Percentiles rank a stretch among this genome's conserved stretches.
phyloP scores from a whole-genome alignment of 805 yeast genomes.

The Wickerhamiella vanderwaltii region DNA sequence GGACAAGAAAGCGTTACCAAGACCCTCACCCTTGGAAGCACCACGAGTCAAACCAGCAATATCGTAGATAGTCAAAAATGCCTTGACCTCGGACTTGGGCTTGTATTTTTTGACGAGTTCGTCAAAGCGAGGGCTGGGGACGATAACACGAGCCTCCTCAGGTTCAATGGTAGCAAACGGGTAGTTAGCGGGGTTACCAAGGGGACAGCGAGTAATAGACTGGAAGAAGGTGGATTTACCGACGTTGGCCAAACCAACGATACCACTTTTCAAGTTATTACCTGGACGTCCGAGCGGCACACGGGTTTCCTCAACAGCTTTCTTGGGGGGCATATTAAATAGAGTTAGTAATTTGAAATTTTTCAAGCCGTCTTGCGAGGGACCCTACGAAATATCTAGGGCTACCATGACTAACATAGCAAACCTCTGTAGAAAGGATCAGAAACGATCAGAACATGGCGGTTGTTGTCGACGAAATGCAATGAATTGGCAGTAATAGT shows the following conservation, averaged over 20 bases:
- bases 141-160: slow-evolving; percentile 47
- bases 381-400: no score
- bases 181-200: slow-evolving; percentile 56
- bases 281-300: slow-evolving; percentile 77
- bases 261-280: slow-evolving; percentile 63
- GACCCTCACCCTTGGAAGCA: slow-evolving; percentile 93
- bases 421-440: no score
- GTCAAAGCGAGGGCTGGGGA: slow-evolving; percentile 40
- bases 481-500: no score
- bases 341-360: slow-evolving; percentile 13
- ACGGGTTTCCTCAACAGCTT: slow-evolving; percentile 56
- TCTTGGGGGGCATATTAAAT: slow-evolving; percentile 82
- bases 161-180: slow-evolving; percentile 73
- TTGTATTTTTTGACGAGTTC: slow-evolving; percentile 44
- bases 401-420: no score
- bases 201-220: slow-evolving; percentile 46
- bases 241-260: slow-evolving; percentile 80
- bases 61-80: slow-evolving; percentile 84
- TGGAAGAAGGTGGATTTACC: slow-evolving; percentile 49
- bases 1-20: slow-evolving; percentile 93
- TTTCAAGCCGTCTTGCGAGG: not conserved
- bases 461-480: no score
- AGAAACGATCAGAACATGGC: no score
- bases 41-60: slow-evolving; percentile 98
- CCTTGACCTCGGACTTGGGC: slow-evolving; percentile 82